Evolutionary conservation across 2,329 filamentous ascomycete genomes (phyloP).

Genomic region (Gremmenia infestans): DNA sequence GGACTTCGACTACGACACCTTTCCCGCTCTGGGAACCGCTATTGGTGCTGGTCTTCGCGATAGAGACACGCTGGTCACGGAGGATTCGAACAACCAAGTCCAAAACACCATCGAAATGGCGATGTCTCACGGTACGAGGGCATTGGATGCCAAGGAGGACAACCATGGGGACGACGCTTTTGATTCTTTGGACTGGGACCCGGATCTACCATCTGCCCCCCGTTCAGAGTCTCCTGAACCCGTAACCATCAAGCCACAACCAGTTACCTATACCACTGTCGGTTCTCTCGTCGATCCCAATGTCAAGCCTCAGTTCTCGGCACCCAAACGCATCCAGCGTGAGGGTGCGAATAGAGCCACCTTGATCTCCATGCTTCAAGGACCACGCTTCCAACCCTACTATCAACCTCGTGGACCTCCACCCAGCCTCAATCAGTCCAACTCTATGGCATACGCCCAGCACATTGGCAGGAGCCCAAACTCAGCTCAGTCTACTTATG

Average conservation of each 20-base stretch:
- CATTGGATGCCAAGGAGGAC: background rate
- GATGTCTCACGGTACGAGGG: slow-evolving; percentile 7
- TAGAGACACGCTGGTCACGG: background rate
- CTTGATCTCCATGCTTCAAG: slow-evolving; percentile 21
- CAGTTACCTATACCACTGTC: slow-evolving; percentile 32
- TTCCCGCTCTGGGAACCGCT: background rate
- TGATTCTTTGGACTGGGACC: slow-evolving; percentile 30
- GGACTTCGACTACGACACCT: background rate
- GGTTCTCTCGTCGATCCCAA: slow-evolving; percentile 31
- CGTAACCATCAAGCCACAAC: slow-evolving; percentile 24
- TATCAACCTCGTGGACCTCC: slow-evolving; percentile 18
- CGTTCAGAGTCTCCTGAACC: slow-evolving; percentile 29
- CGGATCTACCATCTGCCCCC: slow-evolving; percentile 19
- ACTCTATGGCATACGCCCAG: slow-evolving; percentile 30
- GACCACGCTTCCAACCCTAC: slow-evolving; percentile 17
- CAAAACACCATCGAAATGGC: background rate
- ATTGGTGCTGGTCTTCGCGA: background rate
- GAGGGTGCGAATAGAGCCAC: slow-evolving; percentile 30
- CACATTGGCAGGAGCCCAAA: slow-evolving; percentile 18
- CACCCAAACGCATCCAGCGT: slow-evolving; percentile 32
- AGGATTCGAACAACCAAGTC: background rate
- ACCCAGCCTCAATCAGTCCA: slow-evolving; percentile 24
- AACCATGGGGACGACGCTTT: slow-evolving; percentile 22
- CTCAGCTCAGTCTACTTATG: slow-evolving; percentile 1
- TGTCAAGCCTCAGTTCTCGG: slow-evolving; percentile 26